These are phyloP conservation scores for Yarrowia galli DNA, from an alignment of 1,139 yeast species.

Conservation along the genomic window DNA sequence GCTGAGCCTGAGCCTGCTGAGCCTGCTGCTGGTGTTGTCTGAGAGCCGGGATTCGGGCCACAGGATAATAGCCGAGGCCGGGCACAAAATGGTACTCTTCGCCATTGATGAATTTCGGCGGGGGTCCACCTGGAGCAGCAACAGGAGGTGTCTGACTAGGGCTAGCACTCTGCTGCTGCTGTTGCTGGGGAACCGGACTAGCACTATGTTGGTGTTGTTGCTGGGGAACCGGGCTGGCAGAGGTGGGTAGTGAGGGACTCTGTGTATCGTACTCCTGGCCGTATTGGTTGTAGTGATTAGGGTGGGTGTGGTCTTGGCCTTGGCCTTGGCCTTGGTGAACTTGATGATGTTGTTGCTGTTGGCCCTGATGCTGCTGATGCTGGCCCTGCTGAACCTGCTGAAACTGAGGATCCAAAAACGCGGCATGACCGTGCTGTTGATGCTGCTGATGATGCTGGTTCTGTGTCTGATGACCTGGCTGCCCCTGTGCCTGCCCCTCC, in stretches of 20 bases:
- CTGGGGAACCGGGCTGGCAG: neutral
- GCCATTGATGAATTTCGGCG: conserved; percentile 27
- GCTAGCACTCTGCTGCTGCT: neutral
- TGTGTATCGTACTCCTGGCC: neutral
- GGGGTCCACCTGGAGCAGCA: conserved; percentile 1
- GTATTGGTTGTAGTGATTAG: conserved; percentile 3
- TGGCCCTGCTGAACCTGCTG: neutral
- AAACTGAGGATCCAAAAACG: neutral
- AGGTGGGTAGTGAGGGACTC: no score
- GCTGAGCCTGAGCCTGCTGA: no score
- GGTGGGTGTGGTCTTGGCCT: no score
- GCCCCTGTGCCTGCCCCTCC: neutral
- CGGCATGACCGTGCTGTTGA: neutral
- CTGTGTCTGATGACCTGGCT: no score
- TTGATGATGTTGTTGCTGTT: no score
- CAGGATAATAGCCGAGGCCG: conserved; percentile 21
- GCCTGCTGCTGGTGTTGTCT: neutral
- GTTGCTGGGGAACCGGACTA: neutral
- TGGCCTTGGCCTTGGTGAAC: neutral
- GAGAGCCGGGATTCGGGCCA: conserved; percentile 6
- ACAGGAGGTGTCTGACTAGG: neutral
- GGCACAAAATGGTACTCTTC: conserved; percentile 24
- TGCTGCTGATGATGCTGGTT: neutral
- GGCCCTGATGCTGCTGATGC: neutral
- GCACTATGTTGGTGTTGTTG: neutral